Evolutionary conservation across 768 basidiomycete genomes (phyloP), one percentile per base, ranked within the genome.

Genomic region (Lactarius sp.): DNA sequence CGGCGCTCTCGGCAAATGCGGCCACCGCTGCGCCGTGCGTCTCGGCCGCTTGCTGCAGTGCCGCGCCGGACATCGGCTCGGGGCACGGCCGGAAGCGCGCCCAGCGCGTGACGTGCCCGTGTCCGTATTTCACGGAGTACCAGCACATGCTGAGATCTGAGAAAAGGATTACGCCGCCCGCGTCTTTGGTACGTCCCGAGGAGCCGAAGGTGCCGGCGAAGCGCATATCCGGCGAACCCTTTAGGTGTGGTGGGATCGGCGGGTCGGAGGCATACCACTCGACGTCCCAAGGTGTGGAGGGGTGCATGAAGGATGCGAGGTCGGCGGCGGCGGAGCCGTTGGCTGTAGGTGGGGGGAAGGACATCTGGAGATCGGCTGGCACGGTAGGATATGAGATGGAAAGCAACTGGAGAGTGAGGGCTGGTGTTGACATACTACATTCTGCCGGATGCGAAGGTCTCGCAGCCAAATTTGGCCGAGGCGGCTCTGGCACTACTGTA

Each of bases 11-110:
- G 18, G 80, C 83, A 67, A 77, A 84, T 27, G 71, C 71, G 0
- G 79, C 81, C 44, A 84, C 73, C 1, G 75, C 75, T 54, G 80
- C 79, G 39, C 82, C 83, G 66, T 83, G 83, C 41, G 73, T 75
- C 70, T 79, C 77, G 69, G 77, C 74, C 9, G 82, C 82, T 2
- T 70, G 73, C 14, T 75, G 68, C 6, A 84, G 74, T 47, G 70
- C 69, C 0, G 71, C 73, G n/a, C 66, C 69, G 41, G 70, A 70
- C 56, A 77, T 69, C 0, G 80, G 52, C 12, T 69, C 67, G 0
- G 82, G 81, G 12, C 74, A 70, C 22, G 78, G 75, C 34, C 78
- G 71, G 69, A 77, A 80, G 16, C 60, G 67, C 0, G 77, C 81
- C 59, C 68, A 64, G 59, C 81, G 76, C 53, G 72, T 70, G 39